phyloP scores from a whole-genome alignment of 1,284 basidiomycete genomes.

The Spongispora temasekensis region DNA sequence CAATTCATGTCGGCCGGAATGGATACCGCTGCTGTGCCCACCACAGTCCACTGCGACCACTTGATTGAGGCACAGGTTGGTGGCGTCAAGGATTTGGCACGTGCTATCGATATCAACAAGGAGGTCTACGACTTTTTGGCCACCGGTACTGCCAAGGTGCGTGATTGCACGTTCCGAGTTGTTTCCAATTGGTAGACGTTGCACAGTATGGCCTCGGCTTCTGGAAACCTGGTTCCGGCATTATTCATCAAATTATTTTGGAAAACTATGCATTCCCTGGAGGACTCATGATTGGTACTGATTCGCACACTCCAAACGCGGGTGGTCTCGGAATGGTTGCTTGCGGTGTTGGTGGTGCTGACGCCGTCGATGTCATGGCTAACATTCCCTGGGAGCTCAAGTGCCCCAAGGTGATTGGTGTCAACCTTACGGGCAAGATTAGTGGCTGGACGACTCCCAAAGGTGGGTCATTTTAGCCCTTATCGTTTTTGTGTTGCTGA shows the following conservation, averaged over 20 bases:
- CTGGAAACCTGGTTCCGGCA: constrained; percentile 99
- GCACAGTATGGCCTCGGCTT: constrained; percentile 94
- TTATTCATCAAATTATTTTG: constrained; percentile 96
- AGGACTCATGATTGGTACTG: constrained; percentile 99
- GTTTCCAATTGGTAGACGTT: neutral
- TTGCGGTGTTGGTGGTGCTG: constrained; percentile 98
- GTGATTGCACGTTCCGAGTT: constrained; percentile 13
- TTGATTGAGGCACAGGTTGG: constrained; percentile 97
- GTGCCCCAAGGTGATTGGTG: constrained; percentile 98
- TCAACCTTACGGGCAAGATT: constrained; percentile 95
- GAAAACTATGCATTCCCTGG: constrained; percentile 99
- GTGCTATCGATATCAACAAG: constrained; percentile 94
- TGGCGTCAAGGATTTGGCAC: constrained; percentile 90
- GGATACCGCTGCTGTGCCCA: constrained; percentile 95
- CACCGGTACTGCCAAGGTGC: constrained; percentile 90
- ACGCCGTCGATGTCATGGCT: constrained; percentile 99
- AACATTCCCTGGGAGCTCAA: constrained; percentile 98
- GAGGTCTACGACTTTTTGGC: constrained; percentile 99
- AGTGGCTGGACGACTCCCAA: constrained; percentile 98
- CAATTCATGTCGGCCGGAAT: constrained; percentile 99
- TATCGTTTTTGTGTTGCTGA: neutral
- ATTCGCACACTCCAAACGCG: constrained; percentile 99
- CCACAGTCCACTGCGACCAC: constrained; percentile 99
- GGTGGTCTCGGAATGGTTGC: constrained; percentile 99
- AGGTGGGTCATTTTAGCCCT: constrained; percentile 50